These are phyloP conservation scores for Aspergillus pseudoglaucus DNA, from an alignment of 2,329 filamentous ascomycete species.

Conservation along the genomic window DNA sequence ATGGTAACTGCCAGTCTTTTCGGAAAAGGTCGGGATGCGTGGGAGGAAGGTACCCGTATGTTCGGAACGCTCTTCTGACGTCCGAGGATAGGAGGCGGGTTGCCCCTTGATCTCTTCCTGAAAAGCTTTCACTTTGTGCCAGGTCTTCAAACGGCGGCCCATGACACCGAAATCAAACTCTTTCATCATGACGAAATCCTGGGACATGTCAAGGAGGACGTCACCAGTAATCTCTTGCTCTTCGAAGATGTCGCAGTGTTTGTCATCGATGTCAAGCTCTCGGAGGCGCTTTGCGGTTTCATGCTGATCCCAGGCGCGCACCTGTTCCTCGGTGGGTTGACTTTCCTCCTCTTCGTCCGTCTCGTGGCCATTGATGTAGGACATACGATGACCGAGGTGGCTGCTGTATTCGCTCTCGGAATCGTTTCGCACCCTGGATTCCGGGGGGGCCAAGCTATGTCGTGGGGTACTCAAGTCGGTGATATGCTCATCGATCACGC, in stretches of 20 bases:
- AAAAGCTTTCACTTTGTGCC: conserved; percentile 90
- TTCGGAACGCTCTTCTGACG: conserved; percentile 41
- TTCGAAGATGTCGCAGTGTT: conserved; percentile 87
- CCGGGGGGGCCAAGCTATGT: conserved; percentile 46
- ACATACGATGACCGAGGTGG: conserved; percentile 67
- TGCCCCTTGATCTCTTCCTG: conserved; percentile 73
- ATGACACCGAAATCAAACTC: conserved; percentile 91
- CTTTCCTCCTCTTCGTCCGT: conserved; percentile 85
- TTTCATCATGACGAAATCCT: conserved; percentile 90
- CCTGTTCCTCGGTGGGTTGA: conserved; percentile 64
- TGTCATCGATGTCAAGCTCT: conserved; percentile 73
- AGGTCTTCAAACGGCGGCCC: conserved; percentile 81
- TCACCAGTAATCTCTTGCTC: conserved; percentile 96
- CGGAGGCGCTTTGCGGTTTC: conserved; percentile 88
- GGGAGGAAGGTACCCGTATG: conserved; percentile 36
- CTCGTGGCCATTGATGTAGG: conserved; percentile 89
- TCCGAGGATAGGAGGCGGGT: conserved; percentile 33
- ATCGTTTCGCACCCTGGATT: conserved; percentile 57
- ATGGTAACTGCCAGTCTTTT: conserved; percentile 23
- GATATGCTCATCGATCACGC: conserved; percentile 95
- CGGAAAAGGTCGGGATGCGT: conserved; percentile 37
- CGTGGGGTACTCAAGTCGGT: conserved; percentile 68
- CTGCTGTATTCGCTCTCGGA: conserved; percentile 88
- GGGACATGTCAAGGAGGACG: conserved; percentile 88
- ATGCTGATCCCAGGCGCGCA: conserved; percentile 70